Base-by-base conservation (phyloP, 2,329 filamentous ascomycete genomes). In the Fusarium papillatum region DNA sequence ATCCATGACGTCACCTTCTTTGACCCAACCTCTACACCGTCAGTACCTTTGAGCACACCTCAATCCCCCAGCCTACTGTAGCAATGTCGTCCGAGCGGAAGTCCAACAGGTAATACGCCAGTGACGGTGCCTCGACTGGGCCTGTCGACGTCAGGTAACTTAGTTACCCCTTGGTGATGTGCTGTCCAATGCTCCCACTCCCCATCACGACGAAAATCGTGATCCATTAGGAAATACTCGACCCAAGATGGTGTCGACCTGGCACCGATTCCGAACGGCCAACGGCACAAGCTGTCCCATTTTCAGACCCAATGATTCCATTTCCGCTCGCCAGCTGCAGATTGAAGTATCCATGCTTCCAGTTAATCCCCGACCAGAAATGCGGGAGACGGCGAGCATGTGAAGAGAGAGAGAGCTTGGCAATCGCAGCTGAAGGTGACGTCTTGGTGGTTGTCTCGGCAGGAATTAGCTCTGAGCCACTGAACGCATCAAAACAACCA, bases 1-100 rank as follows among this genome's bases (percentile, higher is more conserved):
- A 72, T 80, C 70, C 68, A 77, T 80, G 78, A 80, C 78, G 78
- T 80, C 78, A 80, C 46, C 31, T 10, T 11, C 24, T 55, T 55
- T n/a, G 19, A 17, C 64, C 64, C 34, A 43, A 74, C 50, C 64
- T 50, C 43, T 36, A 39, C 50, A 34, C 50, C 19, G 34, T 62
- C 26, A 16, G 26, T 59, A 57, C 71, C 61, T 66, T 66, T 7
- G 29, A 34, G 29, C 17, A 60, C 53, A 61, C 65, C 57, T 48
- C 22, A 26, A 38, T 62, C 38, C 38, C 65, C 24, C 22, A n/a
- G 26, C 53, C 39, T 55, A 34, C 31, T 34, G 31, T 34, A 34
- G 43, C 9, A 39, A 39, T 29, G 17, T 41, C 31, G 31, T 41
- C 57, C 31, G 64, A 66, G 57, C 66, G 59, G 57, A 41, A 46